Base-by-base conservation (phyloP, 192 early-diverging fungal species). In the Umbelopsis vinacea region DNA sequence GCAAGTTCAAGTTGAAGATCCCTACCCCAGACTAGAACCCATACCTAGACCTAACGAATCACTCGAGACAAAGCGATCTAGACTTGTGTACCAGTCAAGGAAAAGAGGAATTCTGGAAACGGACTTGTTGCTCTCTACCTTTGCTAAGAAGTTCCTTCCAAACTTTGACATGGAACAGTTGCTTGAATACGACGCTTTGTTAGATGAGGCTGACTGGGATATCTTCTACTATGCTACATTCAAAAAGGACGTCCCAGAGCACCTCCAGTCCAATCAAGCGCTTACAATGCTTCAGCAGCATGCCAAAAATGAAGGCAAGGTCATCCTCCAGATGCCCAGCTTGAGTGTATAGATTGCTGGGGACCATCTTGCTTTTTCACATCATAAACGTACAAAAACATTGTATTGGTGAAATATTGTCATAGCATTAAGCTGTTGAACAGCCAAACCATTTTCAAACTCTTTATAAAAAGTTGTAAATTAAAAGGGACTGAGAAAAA, bases 91-190 rank as follows among this genome's bases (percentile, higher is more conserved):
- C 74, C 89, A 91, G 69, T 90, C 92, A 55, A 91, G 97, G 46
- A 99, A 99, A 76, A 83, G 97, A 21, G 96, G 97, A 22, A 99
- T 97, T 52, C 88, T 97, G 15, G 97, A 99, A 73, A 93, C 91
- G 2, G 97, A 97, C 74, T 84, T 97, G 69, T 70, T 98, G 54
- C 79, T 97, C 10, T 94, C 93, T 37, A 97, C 96, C 4, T 97
- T 94, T 86, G 92, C 94, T 14, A 77, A 80, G 46, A 86, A 89
- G 50, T 81, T 89, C 71, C 74, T 99, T 26, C 40, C 43, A 12
- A 26, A 52, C 0, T 78, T 95, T 63, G 68, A 81, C 22, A 72
- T 80, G 35, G 71, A 77, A 3, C 86, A 95, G 70, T 79, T 98
- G 73, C 76, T 75, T 7, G 89, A 95, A 67, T 90, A 92, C 66